These are phyloP conservation scores for Auxenochlorella pyrenoidosa DNA, from an alignment of 139 green algal species.

Conservation along the genomic window DNA sequence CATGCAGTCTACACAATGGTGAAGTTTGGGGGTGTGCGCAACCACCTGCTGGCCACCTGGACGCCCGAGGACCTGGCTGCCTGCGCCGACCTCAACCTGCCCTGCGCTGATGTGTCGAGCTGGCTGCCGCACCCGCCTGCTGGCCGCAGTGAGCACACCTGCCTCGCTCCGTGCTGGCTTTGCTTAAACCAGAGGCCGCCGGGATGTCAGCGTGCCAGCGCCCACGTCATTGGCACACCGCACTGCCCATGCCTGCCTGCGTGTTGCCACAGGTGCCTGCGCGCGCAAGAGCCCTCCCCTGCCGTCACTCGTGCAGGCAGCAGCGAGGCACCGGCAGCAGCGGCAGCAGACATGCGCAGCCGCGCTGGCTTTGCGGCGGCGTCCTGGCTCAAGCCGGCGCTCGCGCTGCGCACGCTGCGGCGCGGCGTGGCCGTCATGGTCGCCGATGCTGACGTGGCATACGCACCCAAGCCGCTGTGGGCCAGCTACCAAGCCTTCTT, in stretches of 20 bases:
- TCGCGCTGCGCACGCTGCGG: background rate
- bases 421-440: background rate
- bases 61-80: background rate
- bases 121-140: background rate
- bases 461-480: background rate
- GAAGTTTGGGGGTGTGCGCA: background rate
- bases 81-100: background rate
- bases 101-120: background rate
- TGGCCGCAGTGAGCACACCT: no score
- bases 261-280: no score
- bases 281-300: no score
- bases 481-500: background rate
- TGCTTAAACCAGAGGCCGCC: no score
- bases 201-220: no score
- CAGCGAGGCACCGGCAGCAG: no score
- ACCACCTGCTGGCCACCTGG: background rate
- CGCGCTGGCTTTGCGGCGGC: no score
- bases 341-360: no score
- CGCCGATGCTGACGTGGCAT: background rate
- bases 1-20: background rate
- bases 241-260: no score
- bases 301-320: background rate
- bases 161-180: no score
- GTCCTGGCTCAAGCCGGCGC: no score
- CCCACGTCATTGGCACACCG: no score